These are phyloP conservation scores for Yamadazyma taylorii DNA, from an alignment of 1,139 yeast genomes.

Conservation along the genomic window DNA sequence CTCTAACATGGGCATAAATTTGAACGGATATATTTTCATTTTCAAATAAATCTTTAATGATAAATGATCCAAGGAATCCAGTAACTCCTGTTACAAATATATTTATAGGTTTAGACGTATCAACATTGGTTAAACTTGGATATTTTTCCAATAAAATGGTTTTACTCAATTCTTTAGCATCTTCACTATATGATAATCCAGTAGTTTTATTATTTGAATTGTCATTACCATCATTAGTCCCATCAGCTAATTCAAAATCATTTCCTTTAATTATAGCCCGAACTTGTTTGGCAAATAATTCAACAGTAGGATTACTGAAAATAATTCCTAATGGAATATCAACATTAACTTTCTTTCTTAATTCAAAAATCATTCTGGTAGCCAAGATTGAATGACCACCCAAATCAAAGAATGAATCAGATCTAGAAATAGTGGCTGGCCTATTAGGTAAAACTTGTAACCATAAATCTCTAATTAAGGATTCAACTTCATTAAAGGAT, in stretches of 20 bases:
- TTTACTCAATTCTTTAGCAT: conserved; percentile 61
- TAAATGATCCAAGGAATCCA: conserved; percentile 92
- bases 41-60: conserved; percentile 70
- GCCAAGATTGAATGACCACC: conserved; percentile 98
- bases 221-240: conserved; percentile 20
- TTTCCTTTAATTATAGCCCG: conserved; percentile 53
- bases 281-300: conserved; percentile 73
- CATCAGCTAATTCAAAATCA: conserved; percentile 42
- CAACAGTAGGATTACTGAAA: conserved; percentile 84
- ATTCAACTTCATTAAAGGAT: conserved; percentile 56
- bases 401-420: conserved; percentile 91
- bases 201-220: conserved; percentile 16
- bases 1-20: conserved; percentile 89
- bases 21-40: conserved; percentile 46
- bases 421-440: conserved; percentile 73
- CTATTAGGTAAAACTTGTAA: conserved; percentile 77
- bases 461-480: conserved; percentile 79
- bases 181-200: conserved; percentile 63
- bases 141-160: conserved; percentile 43
- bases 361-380: conserved; percentile 92
- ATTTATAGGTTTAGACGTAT: conserved; percentile 44
- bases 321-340: conserved; percentile 89
- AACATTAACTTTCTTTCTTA: conserved; percentile 72
- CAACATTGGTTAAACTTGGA: conserved; percentile 29
- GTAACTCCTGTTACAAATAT: conserved; percentile 94